Base-by-base conservation (phyloP, 2,329 filamentous ascomycete species). In the Neonectria punicea region DNA sequence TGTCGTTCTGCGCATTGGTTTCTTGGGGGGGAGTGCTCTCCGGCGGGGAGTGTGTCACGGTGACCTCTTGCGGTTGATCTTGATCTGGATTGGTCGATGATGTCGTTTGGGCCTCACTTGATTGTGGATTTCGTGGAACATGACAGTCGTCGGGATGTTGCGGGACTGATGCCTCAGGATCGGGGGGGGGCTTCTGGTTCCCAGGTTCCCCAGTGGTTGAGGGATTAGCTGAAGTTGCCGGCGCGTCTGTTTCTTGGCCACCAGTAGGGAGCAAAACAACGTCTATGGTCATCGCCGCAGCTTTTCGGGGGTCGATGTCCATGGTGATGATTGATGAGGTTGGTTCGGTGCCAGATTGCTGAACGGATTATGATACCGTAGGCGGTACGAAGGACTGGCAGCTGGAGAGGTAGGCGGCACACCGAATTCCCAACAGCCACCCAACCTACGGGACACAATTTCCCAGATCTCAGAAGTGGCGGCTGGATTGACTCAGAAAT, bases 201-300 rank as follows among this genome's bases (percentile, higher is more conserved):
- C 32, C 51, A 20, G 44, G 36, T n/a, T 51, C 30, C 34, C n/a
- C 34, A 46, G 30, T 11, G 16, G 14, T 47, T 55, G 55, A 18
- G 36, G 25, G 55, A 50, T 55, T 34, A 20, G 34, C 43, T 55
- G n/a, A 43, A 28, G 22, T 18, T 11, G 20, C 43, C 32, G 50
- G 56, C 18, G 25, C 34, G 41, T 51, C 34, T 32, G 18, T 11
- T 36, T 13, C 36, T 51, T 22, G 18, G 34, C 44, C 55, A 41
- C 55, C 59, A 53, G 61, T 28, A 59, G 36, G 61, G 46, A 39
- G 34, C 44, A 53, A 53, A 25, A 64, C 61, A 39, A 56, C 61
- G 36, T 59, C 56, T 56, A 51, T 41, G 51, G 56, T 56, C 56
- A 57, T 54, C 34, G 51, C 61, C 25, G 50, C 51, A 7, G 55